Evolutionary conservation across 352 stramenopile species (phyloP).

Genomic region (Globisporangium yorkense): DNA sequence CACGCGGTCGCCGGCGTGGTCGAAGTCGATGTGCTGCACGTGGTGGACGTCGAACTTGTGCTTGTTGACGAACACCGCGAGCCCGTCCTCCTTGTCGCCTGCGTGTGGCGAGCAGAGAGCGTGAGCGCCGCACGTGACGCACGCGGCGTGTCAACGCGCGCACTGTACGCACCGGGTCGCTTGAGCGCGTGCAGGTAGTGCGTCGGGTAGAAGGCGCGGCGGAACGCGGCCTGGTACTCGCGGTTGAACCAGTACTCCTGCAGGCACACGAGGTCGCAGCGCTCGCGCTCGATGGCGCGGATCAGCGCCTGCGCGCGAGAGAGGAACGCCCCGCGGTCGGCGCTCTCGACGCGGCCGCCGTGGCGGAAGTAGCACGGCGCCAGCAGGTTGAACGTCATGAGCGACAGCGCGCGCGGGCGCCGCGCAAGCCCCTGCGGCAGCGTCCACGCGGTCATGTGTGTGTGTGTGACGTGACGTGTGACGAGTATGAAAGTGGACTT

Average conservation of each 20-base stretch:
- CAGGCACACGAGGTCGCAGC: conserved; percentile 73
- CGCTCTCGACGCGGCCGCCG: conserved; percentile 65
- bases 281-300: conserved; percentile 61
- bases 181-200: conserved; percentile 76
- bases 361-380: conserved; percentile 86
- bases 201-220: conserved; percentile 44
- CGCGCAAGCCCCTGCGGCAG: conserved; percentile 21
- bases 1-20: conserved; percentile 73
- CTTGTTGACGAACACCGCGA: conserved; percentile 74
- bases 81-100: conserved; percentile 74
- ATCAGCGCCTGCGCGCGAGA: conserved; percentile 66
- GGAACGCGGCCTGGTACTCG: conserved; percentile 71
- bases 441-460: conserved; percentile 11
- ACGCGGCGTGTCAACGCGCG: neutral
- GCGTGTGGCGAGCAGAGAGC: neutral
- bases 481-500: too few relatives aligned
- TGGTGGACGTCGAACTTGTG: conserved; percentile 75
- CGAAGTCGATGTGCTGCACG: conserved; percentile 67
- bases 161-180: conserved; percentile 29
- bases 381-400: conserved; percentile 88
- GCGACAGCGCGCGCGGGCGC: conserved; percentile 40
- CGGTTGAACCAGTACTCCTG: conserved; percentile 85
- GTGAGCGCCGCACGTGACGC: too few relatives aligned
- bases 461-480: neutral
- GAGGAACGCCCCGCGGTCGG: conserved; percentile 54